Evolutionary conservation across 2,329 filamentous ascomycete genomes (phyloP), one percentile per base, ranked within the genome.

Genomic region (Penicillium sp.): DNA sequence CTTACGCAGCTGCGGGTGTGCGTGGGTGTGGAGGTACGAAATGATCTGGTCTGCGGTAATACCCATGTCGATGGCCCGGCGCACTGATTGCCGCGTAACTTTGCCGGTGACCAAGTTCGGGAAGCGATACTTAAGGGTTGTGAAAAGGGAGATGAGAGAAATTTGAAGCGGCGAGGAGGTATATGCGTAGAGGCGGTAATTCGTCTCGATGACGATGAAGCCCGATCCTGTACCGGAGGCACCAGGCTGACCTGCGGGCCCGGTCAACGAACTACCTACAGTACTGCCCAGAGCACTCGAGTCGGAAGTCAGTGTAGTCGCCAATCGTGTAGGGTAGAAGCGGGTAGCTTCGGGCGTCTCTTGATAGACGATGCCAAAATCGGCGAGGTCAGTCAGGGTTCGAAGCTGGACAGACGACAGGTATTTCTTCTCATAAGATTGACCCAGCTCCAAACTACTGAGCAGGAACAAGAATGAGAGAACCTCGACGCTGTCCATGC

Each of bases 21-120:
- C 95, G 78, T 99, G 94, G 4, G 91, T 90, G 7, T 89, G 88
- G 1, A 99, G 87, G 79, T 98, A 99, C 19, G 89, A 88, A 70
- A 99, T 94, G 75, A 99, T 96, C 75, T 99, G 95, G 70, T 96
- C 90, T 16, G 92, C 89, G 0, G 93, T 97, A 80, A 99, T 99
- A 72, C 95, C 95, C 73, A 90, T 89, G 63, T 87, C 84, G 66
- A 98, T 93, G 64, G 96, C 96, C 60, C 88, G 86, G 58, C 92
- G 91, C 70, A 98, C 90, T 14, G 93, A 97, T 56, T 91, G 85
- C 63, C 96, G 92, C 13, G 93, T 96, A 43, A 99, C 83, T 67
- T 95, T 93, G 45, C 94, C 95, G 0, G 93, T 92, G 14, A 98
- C 90, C 78, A 99, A 91, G 79, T 97, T 96, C 1, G 92, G 91